These are phyloP conservation scores for Solanum peruvianum DNA, from an alignment of 257 asterid genomes.

Conservation along the genomic window DNA sequence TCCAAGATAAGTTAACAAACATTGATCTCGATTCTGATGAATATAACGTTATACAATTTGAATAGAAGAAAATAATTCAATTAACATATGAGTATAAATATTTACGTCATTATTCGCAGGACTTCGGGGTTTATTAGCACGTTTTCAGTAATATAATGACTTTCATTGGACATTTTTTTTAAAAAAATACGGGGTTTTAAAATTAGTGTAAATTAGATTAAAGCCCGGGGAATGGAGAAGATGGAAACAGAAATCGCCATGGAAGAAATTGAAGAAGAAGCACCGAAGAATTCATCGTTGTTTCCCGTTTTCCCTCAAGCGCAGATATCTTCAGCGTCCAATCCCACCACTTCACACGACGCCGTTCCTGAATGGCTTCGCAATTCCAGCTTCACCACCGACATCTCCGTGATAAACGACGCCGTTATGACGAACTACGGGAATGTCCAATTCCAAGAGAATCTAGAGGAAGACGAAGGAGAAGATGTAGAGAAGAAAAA, in stretches of 20 bases:
- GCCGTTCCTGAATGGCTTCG: constrained; percentile 50
- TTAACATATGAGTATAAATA: neutral
- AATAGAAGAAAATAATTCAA: neutral
- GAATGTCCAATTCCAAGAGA: neutral
- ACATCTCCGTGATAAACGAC: constrained; percentile 57
- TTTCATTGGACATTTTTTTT: neutral
- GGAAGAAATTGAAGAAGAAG: neutral
- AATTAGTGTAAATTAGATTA: neutral
- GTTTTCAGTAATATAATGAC: neutral
- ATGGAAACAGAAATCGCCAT: neutral
- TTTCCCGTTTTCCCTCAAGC: constrained; percentile 35
- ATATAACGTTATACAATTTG: neutral
- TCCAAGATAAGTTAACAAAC: no score
- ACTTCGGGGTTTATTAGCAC: neutral
- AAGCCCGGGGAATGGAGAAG: neutral
- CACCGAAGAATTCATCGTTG: constrained; percentile 31
- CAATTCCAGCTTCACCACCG: constrained; percentile 68
- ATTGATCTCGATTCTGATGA: no score
- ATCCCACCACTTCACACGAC: neutral
- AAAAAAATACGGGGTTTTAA: neutral
- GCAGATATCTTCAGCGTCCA: constrained; percentile 13
- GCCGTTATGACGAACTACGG: constrained; percentile 33
- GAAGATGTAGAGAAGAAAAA: constrained; percentile 3
- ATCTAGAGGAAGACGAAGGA: constrained; percentile 20
- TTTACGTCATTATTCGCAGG: neutral